These are phyloP conservation scores for Candida suzukii DNA, from an alignment of 805 yeast genomes.

Conservation along the genomic window DNA sequence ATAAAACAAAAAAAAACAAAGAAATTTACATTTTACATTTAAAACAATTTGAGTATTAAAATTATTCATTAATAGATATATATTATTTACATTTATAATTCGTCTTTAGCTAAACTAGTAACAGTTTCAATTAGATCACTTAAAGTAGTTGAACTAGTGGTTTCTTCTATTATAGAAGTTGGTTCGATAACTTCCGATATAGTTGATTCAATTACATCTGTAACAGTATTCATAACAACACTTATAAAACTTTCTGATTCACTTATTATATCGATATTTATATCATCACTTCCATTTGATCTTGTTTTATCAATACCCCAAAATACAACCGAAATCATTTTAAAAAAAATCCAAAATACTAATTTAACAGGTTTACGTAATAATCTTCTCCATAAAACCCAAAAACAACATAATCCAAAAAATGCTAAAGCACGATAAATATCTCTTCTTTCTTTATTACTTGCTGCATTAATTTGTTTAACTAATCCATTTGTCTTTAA, in stretches of 20 bases:
- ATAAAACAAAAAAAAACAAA: too few species aligned
- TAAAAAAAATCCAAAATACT: slow-evolving; percentile 39
- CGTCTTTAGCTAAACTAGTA: too few species aligned
- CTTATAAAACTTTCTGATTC: not conserved
- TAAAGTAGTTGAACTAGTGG: not conserved
- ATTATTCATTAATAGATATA: too few species aligned
- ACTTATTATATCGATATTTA: not conserved
- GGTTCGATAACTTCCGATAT: too few species aligned
- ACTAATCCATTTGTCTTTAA: slow-evolving; percentile 38
- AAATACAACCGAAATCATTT: slow-evolving; percentile 20
- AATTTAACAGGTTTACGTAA: slow-evolving; percentile 36
- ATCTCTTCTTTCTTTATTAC: slow-evolving; percentile 38
- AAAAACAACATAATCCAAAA: slow-evolving; percentile 35
- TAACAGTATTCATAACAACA: not conserved
- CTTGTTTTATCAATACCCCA: slow-evolving; percentile 8
- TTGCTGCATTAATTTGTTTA: slow-evolving; percentile 44
- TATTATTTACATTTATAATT: too few species aligned
- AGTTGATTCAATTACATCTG: not conserved
- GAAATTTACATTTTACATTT: too few species aligned
- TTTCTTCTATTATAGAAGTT: too few species aligned
- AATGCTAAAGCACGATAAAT: slow-evolving; percentile 42
- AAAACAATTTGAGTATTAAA: too few species aligned
- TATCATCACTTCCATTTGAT: not conserved
- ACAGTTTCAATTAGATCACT: too few species aligned
- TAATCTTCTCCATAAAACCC: slow-evolving; percentile 45